Base-by-base conservation (phyloP, 2,329 filamentous ascomycete species). In the Penicillium brevicompactum region DNA sequence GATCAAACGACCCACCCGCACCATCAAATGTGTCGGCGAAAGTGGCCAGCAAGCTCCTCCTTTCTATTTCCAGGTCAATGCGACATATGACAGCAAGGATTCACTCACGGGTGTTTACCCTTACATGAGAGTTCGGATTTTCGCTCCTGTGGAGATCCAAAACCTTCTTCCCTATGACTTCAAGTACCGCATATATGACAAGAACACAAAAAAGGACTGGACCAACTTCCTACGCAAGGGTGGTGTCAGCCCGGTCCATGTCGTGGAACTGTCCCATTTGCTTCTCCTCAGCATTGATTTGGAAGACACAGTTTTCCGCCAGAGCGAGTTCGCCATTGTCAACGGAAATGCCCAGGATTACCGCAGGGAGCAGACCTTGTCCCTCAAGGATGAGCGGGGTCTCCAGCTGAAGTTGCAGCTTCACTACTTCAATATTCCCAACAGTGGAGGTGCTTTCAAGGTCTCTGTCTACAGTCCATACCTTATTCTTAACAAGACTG, bases 111-210 rank as follows among this genome's bases (percentile, higher is more conserved):
- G 82, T 82, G 84, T 88, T 58, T 99, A 99, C 70, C 94, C 94
- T 0, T 94, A 94, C 72, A 97, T 99, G 94, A 87, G 87, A 56
- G 82, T 99, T 61, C 90, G 92, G 63, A 83, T 99, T 2, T 96
- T 91, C 22, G 93, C 94, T 0, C 94, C 95, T 0, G 86, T 99
- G 13, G 93, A 96, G 47, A 83, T 99, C 4, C 93, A 99, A 73
- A 99, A 99, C 63, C 78, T 99, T 42, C 78, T 99, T 37, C 94
- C 94, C 0, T 97, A 94, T 70, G 94, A 99, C 74, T 99, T 99
- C 85, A 97, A 99, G 75, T 99, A 99, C 73, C 87, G 93, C 52
- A 97, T 99, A 52, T 99, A 97, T 69, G 94, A 99, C 78, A 97
- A 95, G 78, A 95, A 96, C 72, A 97, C 92, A 0, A 95, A 93